A percentile compares a stretch with the other conserved stretches of the same genome.
These are phyloP conservation scores for Calocera viscosa DNA, from an alignment of 768 basidiomycete genomes.

Conservation along the genomic window DNA sequence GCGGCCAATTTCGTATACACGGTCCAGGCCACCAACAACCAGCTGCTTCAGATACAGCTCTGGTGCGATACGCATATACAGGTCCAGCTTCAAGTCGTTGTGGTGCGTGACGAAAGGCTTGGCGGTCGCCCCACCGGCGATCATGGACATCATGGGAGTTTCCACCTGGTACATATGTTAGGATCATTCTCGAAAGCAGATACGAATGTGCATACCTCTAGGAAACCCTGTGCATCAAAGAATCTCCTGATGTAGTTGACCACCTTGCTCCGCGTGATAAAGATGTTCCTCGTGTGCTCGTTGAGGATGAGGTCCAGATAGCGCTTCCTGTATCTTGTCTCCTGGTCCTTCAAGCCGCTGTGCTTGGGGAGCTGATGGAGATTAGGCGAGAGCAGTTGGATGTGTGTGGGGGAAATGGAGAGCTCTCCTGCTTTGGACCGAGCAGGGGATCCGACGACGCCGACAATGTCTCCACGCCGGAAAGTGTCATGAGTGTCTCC, in stretches of 20 bases:
- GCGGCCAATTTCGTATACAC: constrained; percentile 96
- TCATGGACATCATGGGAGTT: constrained; percentile 93
- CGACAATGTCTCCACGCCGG: constrained; percentile 92
- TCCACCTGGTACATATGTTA: constrained; percentile 44
- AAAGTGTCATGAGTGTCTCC: constrained; percentile 66
- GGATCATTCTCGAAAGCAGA: background rate
- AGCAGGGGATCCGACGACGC: constrained; percentile 75
- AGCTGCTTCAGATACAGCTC: constrained; percentile 98
- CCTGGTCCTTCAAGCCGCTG: constrained; percentile 93
- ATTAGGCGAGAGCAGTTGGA: constrained; percentile 87
- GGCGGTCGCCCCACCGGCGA: constrained; percentile 94
- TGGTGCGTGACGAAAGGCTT: constrained; percentile 99
- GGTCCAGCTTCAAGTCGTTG: constrained; percentile 91
- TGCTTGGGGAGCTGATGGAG: constrained; percentile 92
- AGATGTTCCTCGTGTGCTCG: constrained; percentile 75
- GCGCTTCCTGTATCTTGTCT: constrained; percentile 94
- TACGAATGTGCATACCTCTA: constrained; percentile 41
- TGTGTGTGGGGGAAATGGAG: constrained; percentile 67
- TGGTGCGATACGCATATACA: constrained; percentile 94
- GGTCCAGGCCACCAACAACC: constrained; percentile 90
- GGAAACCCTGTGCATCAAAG: constrained; percentile 82
- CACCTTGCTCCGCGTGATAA: constrained; percentile 77
- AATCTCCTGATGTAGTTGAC: constrained; percentile 88
- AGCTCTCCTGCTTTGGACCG: constrained; percentile 95
- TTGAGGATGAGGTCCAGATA: constrained; percentile 97